Base-by-base conservation (phyloP, 352 stramenopile species). In the Globisporangium rhizosaccharum region DNA sequence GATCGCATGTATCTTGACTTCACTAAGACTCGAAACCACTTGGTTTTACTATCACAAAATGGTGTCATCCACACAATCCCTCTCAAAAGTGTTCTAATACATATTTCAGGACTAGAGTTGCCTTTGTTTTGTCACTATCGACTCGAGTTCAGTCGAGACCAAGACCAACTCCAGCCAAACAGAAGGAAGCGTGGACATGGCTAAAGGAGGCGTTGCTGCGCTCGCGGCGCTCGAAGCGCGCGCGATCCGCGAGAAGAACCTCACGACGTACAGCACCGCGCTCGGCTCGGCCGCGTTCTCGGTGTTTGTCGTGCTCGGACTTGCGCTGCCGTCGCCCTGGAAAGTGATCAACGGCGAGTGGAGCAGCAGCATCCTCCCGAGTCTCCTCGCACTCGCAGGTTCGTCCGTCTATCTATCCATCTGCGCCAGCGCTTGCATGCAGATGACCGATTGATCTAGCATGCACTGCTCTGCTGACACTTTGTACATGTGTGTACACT, bases 271-370 rank as follows among this genome's bases (percentile, higher is more conserved):
- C 71, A 92, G 72, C 64, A 51, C 66, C 17, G 72, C 72, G 39
- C 70, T 92, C 10, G 79, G 80, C 12, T 83, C 72, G 1, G 39
- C 68, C 46, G 53, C 71, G 36, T 60, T 81, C 36, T 75, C 83
- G 51, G 30, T 75, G 26, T 61, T 69, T 28, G 56, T 63, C 20
- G 55, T 75, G 47, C 63, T 92, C 37, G 74, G 67, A 58, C 59
- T 92, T 45, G 61, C 72, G 50, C 67, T 92, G 49, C 82, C 82
- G 51, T 73, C 80, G 50, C 73, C 79, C 2, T 89, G 82, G 79
- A 76, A 75, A 51, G 73, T 92, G 50, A 57, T 92, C 33, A 88
- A 87, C 52, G 79, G 79, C 76, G 77, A 90, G 37, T 92, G 79
- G 79, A 92, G 78, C 53, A 57, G 63, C 26, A 53, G 58, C 45